Evolutionary conservation across 192 early-diverging fungal species (phyloP), one percentile per base, ranked within the genome.

Genomic region (Mortierella claussenii): DNA sequence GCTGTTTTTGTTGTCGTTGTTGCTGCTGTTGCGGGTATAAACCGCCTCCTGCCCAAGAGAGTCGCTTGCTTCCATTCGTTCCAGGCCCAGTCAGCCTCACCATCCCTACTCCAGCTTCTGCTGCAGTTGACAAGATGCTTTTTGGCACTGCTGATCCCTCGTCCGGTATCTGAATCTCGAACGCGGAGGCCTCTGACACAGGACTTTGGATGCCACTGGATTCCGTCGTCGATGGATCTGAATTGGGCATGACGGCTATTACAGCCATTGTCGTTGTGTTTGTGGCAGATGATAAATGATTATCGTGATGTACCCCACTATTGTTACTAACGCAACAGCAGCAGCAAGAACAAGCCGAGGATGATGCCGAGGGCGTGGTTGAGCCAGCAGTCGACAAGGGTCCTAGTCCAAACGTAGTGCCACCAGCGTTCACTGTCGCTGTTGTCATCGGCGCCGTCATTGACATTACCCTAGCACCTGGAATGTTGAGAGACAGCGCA

Each of bases 61-160:
- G n/a, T n/a, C n/a, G n/a, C n/a, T n/a, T n/a, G n/a, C n/a, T n/a
- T n/a, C n/a, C n/a, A n/a, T n/a, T n/a, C n/a, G n/a, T n/a, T n/a
- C n/a, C n/a, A n/a, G n/a, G n/a, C n/a, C n/a, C n/a, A n/a, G n/a
- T n/a, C n/a, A n/a, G n/a, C n/a, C n/a, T n/a, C n/a, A n/a, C n/a
- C n/a, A n/a, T n/a, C n/a, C n/a, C n/a, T n/a, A n/a, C n/a, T n/a
- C n/a, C n/a, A n/a, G n/a, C n/a, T n/a, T n/a, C n/a, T n/a, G n/a
- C n/a, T n/a, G n/a, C n/a, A n/a, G n/a, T n/a, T 4, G 56, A 23
- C 9, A 57, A 66, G 21, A 50, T 65, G 42, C 55, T 49, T 4
- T 54, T 37, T 2, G 43, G 62, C 3, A 11, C 23, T 15, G 10
- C 36, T 3, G 37, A 4, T 28, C 20, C 50, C 2, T 37, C n/a